phyloP scores from a whole-genome alignment of 2,329 filamentous ascomycete species.

The Sclerotiophoma versabilis region DNA sequence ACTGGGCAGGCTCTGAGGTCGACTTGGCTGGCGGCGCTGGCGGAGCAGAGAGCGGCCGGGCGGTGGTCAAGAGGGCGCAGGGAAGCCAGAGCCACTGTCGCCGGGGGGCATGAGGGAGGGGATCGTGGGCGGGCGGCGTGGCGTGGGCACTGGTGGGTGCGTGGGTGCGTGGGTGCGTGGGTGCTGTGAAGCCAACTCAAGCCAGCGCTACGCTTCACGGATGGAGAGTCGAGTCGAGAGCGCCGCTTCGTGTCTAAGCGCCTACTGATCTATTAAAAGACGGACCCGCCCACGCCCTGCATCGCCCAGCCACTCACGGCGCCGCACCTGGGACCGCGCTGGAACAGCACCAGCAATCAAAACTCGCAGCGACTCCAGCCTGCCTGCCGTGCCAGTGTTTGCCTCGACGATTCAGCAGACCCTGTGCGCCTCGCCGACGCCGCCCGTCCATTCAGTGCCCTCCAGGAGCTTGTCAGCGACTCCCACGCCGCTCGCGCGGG shows the following conservation, averaged over 20 bases:
- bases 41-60: neutral
- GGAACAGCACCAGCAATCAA: constrained; percentile 7
- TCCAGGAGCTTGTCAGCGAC: no score
- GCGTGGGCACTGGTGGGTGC: constrained; percentile 2
- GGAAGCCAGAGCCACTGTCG: constrained; percentile 3
- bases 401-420: neutral
- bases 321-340: neutral
- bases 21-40: neutral
- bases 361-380: neutral
- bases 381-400: neutral
- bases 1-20: constrained; percentile 1
- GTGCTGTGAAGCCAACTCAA: neutral
- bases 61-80: constrained; percentile 5
- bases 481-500: no score
- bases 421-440: no score
- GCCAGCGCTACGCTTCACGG: constrained; percentile 2
- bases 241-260: constrained; percentile 4
- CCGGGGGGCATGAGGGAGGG: constrained; percentile 10
- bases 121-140: constrained; percentile 10
- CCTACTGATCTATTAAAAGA: neutral
- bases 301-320: constrained; percentile 3
- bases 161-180: neutral
- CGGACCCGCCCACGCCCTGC: constrained; percentile 1
- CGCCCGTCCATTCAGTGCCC: neutral
- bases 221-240: constrained; percentile 2